Conservation (phyloP, 371 early-diverging fungal genomes). For the Dichotomocladium elegans region DNA sequence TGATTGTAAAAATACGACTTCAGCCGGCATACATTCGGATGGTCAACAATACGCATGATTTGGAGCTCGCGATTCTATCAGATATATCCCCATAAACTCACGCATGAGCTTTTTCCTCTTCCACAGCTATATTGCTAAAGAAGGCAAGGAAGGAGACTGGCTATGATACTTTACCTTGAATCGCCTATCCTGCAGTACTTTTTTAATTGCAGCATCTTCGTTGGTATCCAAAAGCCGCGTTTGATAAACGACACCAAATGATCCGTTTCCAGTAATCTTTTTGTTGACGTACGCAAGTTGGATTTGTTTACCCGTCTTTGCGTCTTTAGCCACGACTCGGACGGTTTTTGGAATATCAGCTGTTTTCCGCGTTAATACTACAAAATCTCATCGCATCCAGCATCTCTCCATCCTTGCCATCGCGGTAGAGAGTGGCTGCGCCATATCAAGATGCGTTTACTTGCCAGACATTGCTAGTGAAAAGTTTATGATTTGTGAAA, state of each 20-base stretch:
- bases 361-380: neutral
- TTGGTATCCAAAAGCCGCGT: conserved; percentile 74
- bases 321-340: conserved; percentile 73
- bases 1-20: conserved; percentile 89
- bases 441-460: neutral
- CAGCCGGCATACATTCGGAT: conserved; percentile 86
- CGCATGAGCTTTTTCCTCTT: neutral
- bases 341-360: conserved; percentile 10
- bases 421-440: neutral
- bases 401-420: conserved; percentile 1
- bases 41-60: conserved; percentile 88
- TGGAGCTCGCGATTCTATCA: conserved; percentile 91
- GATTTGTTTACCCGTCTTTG: conserved; percentile 74
- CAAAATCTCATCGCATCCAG: neutral
- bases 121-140: neutral
- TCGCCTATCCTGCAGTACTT: conserved; percentile 93
- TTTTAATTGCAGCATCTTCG: conserved; percentile 90
- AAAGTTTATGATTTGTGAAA: neutral
- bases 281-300: conserved; percentile 87
- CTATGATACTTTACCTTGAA: conserved; percentile 70
- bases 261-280: conserved; percentile 92
- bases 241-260: conserved; percentile 95
- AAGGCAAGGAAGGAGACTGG: neutral
- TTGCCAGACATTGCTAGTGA: conserved; percentile 1
- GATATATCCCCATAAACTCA: neutral